Conservation (phyloP, 768 basidiomycete genomes). For the Lanmaoa rubissima region DNA sequence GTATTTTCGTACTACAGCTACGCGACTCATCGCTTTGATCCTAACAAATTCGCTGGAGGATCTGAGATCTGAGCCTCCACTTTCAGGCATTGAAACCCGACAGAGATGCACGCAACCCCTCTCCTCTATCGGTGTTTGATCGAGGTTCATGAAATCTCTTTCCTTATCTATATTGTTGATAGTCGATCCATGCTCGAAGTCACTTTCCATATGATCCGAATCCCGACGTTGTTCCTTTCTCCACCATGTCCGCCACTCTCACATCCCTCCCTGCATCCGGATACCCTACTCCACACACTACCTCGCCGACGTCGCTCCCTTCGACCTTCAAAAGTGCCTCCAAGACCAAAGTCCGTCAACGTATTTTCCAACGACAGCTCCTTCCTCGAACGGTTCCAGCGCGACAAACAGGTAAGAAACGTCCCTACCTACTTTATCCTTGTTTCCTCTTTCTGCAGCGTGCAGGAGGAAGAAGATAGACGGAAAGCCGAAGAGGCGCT, state of each 20-base stretch:
- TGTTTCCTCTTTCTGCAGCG: not conserved
- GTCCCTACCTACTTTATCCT: not conserved
- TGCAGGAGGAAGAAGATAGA: conserved; percentile 59
- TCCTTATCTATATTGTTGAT: too few species aligned
- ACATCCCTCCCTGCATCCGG: not conserved
- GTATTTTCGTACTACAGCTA: too few species aligned
- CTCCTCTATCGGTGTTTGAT: too few species aligned
- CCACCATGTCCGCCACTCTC: conserved; percentile 12
- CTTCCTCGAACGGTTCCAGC: conserved; percentile 50
- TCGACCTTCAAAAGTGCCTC: conserved; percentile 17
- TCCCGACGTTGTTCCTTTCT: not conserved
- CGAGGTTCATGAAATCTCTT: too few species aligned
- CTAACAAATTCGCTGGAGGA: too few species aligned
- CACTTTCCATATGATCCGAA: too few species aligned
- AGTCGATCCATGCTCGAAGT: too few species aligned
- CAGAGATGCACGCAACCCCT: too few species aligned
- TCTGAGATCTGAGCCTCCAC: too few species aligned
- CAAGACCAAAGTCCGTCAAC: conserved; percentile 49
- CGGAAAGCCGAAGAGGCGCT: conserved; percentile 51
- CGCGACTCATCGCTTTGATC: too few species aligned
- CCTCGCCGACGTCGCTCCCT: not conserved
- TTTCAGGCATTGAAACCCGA: too few species aligned
- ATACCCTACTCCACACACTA: not conserved
- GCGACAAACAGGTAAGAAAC: conserved; percentile 35
- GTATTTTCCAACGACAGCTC: conserved; percentile 71